Percentiles rank a stretch among this genome's conserved stretches.
These are phyloP conservation scores for Hypoxylon sp. DNA, from an alignment of 2,329 filamentous ascomycete genomes.

Conservation along the genomic window DNA sequence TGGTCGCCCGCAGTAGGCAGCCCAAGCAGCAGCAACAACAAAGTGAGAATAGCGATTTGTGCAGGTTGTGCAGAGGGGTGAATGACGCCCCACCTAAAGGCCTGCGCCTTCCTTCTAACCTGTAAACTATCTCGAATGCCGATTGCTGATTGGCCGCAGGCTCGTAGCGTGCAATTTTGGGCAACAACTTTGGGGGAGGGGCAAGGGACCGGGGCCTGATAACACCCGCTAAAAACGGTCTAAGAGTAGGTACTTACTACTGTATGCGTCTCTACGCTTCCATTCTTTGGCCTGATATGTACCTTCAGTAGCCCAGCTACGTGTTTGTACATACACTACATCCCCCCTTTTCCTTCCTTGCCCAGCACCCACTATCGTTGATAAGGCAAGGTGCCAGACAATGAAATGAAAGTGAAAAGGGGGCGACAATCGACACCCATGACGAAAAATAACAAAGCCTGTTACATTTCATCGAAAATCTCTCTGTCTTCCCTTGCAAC, in stretches of 20 bases:
- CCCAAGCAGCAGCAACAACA: conserved; percentile 42
- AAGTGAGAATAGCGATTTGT: conserved; percentile 38
- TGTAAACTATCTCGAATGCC: conserved; percentile 8
- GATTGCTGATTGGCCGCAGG: conserved; percentile 31
- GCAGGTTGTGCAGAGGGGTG: conserved; percentile 33
- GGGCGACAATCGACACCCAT: neutral
- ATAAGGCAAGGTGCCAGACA: conserved; percentile 27
- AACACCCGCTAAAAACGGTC: conserved; percentile 18
- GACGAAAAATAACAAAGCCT: conserved; percentile 21
- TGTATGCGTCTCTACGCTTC: neutral
- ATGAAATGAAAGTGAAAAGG: conserved; percentile 21
- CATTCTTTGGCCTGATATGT: conserved; percentile 22
- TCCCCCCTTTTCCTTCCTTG: conserved; percentile 16
- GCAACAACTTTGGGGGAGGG: conserved; percentile 34
- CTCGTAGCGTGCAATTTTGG: conserved; percentile 33
- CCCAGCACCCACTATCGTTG: conserved; percentile 6
- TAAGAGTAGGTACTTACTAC: conserved; percentile 12
- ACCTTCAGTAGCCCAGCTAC: conserved; percentile 1
- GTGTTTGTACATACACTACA: no score
- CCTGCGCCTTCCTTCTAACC: conserved; percentile 20
- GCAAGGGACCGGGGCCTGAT: conserved; percentile 24
- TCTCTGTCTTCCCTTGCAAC: conserved; percentile 24
- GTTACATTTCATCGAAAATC: conserved; percentile 25
- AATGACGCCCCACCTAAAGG: conserved; percentile 5
- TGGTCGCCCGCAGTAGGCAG: conserved; percentile 43